Conservation (phyloP, 208 protist genomes). For the Phytomonas francai region DNA sequence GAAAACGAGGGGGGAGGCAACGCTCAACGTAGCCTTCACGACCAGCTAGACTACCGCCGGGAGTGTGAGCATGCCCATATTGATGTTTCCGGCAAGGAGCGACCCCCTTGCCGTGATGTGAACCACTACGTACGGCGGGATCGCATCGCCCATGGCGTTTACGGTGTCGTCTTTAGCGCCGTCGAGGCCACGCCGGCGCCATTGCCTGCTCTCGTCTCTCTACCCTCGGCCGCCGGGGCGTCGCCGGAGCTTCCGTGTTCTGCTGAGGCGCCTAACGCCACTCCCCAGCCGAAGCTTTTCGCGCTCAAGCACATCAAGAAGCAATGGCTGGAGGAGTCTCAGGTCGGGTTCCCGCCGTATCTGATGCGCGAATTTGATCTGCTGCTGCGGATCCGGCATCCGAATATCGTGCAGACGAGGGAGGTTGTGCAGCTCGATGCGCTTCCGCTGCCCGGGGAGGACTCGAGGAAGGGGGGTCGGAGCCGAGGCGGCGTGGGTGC, state of each 20-base stretch:
- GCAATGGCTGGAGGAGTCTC: conserved; percentile 62
- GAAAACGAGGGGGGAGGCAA: background rate
- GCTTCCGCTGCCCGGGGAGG: conserved; percentile 12
- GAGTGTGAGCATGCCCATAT: conserved; percentile 18
- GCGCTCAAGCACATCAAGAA: conserved; percentile 82
- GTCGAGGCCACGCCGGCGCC: conserved; percentile 1
- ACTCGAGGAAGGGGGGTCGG: background rate
- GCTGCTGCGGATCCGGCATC: conserved; percentile 61
- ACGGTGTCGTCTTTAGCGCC: conserved; percentile 76
- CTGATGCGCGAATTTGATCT: conserved; percentile 83
- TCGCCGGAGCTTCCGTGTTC: background rate
- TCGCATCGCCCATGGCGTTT: conserved; percentile 66
- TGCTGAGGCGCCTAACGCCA: conserved; percentile 2
- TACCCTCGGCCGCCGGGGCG: no score
- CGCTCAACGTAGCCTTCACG: conserved; percentile 5
- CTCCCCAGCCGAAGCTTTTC: conserved; percentile 18
- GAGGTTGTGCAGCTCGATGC: conserved; percentile 45
- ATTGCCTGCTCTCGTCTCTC: background rate
- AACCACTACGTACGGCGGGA: conserved; percentile 43
- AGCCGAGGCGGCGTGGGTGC: background rate
- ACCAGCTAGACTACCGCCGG: conserved; percentile 15
- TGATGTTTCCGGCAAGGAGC: conserved; percentile 25
- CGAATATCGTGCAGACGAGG: conserved; percentile 56
- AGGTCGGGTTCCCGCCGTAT: conserved; percentile 75
- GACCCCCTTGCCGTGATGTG: conserved; percentile 42